phyloP scores from a whole-genome alignment of 306 rosid genomes.

The Malus fusca region DNA sequence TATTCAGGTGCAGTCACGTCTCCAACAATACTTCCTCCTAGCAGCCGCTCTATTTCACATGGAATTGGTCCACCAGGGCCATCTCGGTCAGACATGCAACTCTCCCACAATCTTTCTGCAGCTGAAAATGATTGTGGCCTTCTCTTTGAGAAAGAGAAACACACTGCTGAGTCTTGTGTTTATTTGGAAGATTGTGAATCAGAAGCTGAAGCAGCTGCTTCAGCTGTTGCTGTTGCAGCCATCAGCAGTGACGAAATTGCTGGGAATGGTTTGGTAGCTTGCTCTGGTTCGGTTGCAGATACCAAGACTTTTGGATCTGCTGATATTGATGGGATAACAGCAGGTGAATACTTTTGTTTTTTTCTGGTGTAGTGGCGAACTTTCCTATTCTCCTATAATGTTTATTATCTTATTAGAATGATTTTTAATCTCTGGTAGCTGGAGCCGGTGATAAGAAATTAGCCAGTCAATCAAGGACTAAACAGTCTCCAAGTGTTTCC shows the following conservation, averaged over 20 bases:
- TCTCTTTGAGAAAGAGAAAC: slow-evolving; percentile 72
- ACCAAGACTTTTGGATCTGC: slow-evolving; percentile 46
- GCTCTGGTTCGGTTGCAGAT: slow-evolving; percentile 57
- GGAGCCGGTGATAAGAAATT: slow-evolving; percentile 57
- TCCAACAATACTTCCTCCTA: slow-evolving; percentile 74
- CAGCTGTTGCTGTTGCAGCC: slow-evolving; percentile 96
- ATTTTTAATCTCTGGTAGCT: slow-evolving; percentile 34
- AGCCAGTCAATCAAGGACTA: slow-evolving; percentile 54
- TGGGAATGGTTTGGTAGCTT: slow-evolving; percentile 49
- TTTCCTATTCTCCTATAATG: not conserved
- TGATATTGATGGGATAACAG: slow-evolving; percentile 48
- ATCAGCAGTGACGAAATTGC: slow-evolving; percentile 80
- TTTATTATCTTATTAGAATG: not conserved
- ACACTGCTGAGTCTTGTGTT: slow-evolving; percentile 41
- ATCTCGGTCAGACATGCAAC: slow-evolving; percentile 54
- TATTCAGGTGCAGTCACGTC: slow-evolving; percentile 90
- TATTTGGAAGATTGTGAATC: slow-evolving; percentile 81
- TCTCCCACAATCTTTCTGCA: slow-evolving; percentile 51
- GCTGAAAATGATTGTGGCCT: slow-evolving; percentile 55
- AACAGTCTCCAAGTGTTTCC: slow-evolving; percentile 65
- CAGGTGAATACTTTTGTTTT: slow-evolving; percentile 26
- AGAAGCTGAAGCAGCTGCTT: slow-evolving; percentile 96
- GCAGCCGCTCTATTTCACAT: slow-evolving; percentile 45
- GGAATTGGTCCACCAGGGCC: slow-evolving; percentile 66
- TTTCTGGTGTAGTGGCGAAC: not conserved